Evolutionary conservation across 202 grass and related monocot genomes (phyloP), one percentile per base, ranked within the genome.

Genomic region (Saccharum hybrid): DNA sequence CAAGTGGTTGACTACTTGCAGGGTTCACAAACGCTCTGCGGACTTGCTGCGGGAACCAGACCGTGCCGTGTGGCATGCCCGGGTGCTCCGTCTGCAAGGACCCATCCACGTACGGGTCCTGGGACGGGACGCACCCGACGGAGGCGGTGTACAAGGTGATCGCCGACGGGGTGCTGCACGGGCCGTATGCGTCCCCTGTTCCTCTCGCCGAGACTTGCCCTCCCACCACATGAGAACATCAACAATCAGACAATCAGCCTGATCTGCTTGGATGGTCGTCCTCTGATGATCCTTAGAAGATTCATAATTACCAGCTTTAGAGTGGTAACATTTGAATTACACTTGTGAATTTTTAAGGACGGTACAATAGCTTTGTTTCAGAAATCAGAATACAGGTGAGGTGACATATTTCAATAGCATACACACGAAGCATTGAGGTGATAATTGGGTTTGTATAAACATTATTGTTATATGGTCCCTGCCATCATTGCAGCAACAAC

Each of bases 71-170:
- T 38, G 88, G 88, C 19, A 38, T 2, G 37, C 69, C 76, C 1
- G 88, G 88, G 0, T 91, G 82, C 71, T 12, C 2, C 39, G 85
- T 85, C 26, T 96, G 90, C 74, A 66, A 83, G 26, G 90, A 92
- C 71, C 93, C 93, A 4, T 92, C 88, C 3, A 80, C 66, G 4
- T 91, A 86, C 52, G 86, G 69, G 69, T 93, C 83, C 0, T 91
- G 93, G 93, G 93, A 96, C 76, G 88, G 86, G 37, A 90, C 87
- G 23, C 93, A 96, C 71, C 81, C 89, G 38, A 96, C 93, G n/a
- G 90, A 96, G 80, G 83, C 90, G 0, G 93, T 85, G 8, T 92
- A 92, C 72, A 87, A 85, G 76, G 56, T 91, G 39, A 92, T 96
- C 75, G 93, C 90, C 39, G 37, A 87, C 41, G 85, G 88, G 6